phyloP scores from a whole-genome alignment of 2,329 filamentous ascomycete genomes.

The Blastomyces gilchristii region DNA sequence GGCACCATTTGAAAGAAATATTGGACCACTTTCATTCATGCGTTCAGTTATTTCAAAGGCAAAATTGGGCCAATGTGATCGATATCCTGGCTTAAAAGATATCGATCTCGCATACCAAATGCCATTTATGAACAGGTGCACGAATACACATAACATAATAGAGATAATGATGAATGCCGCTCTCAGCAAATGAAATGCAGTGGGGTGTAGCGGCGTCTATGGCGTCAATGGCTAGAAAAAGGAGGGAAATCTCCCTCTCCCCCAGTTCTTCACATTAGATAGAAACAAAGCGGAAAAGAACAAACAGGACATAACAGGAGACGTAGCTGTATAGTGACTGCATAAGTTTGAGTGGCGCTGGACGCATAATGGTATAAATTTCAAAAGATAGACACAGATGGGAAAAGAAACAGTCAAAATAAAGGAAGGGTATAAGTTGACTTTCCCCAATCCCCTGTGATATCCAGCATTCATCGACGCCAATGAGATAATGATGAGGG shows the following conservation, averaged over 20 bases:
- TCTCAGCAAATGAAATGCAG: background rate
- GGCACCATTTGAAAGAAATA: background rate
- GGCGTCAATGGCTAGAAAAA: background rate
- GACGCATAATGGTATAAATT: background rate
- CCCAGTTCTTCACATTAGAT: background rate
- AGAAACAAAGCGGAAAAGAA: background rate
- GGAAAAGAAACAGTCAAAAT: background rate
- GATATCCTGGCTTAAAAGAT: background rate
- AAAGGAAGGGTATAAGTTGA: background rate
- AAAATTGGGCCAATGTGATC: background rate
- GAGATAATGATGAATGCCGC: background rate
- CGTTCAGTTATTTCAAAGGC: background rate
- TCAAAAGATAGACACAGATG: background rate
- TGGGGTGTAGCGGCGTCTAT: background rate
- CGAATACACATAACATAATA: background rate
- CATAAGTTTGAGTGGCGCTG: background rate
- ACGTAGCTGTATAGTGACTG: background rate
- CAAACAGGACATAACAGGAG: background rate
- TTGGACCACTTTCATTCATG: background rate
- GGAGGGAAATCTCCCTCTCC: background rate
- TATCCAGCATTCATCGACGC: background rate
- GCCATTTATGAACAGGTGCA: background rate
- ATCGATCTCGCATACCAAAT: background rate
- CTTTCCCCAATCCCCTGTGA: background rate
- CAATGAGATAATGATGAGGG: background rate